These are phyloP conservation scores for Hypoxylon sp. DNA, from an alignment of 2,329 filamentous ascomycete species.

Conservation along the genomic window DNA sequence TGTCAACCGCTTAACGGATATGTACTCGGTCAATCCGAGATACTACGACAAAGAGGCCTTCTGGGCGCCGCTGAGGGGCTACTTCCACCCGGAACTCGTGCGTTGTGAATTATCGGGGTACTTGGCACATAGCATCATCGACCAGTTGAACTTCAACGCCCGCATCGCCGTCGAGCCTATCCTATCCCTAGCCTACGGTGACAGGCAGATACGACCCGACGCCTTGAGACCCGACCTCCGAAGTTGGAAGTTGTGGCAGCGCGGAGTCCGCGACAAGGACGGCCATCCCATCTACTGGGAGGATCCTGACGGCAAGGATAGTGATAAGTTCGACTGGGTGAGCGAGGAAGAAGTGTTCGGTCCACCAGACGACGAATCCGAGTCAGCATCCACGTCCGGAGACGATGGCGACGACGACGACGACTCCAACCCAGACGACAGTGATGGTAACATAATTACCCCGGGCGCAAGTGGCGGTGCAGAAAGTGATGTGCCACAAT, in stretches of 20 bases:
- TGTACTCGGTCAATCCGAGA: slow-evolving; percentile 12
- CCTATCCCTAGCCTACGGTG: background rate
- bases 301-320: too few species aligned
- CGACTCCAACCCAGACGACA: too few species aligned
- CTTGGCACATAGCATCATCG: slow-evolving; percentile 18
- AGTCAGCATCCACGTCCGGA: too few species aligned
- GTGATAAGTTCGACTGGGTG: too few species aligned
- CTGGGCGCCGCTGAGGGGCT: slow-evolving; percentile 21
- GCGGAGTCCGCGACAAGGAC: background rate
- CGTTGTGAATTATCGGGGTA: slow-evolving; percentile 36
- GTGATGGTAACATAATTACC: too few species aligned
- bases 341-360: too few species aligned
- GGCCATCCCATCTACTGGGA: background rate
- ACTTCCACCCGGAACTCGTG: slow-evolving; percentile 35
- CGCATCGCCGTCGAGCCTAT: slow-evolving; percentile 36
- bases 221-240: background rate
- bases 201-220: background rate
- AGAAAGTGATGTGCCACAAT: too few species aligned
- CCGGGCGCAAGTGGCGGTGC: too few species aligned
- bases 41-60: background rate
- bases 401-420: too few species aligned
- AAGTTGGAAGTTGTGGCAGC: background rate
- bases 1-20: slow-evolving; percentile 19
- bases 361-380: too few species aligned
- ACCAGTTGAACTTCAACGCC: slow-evolving; percentile 23